Evolutionary conservation across 768 basidiomycete genomes (phyloP).

Genomic region (Mycena rebaudengoi): DNA sequence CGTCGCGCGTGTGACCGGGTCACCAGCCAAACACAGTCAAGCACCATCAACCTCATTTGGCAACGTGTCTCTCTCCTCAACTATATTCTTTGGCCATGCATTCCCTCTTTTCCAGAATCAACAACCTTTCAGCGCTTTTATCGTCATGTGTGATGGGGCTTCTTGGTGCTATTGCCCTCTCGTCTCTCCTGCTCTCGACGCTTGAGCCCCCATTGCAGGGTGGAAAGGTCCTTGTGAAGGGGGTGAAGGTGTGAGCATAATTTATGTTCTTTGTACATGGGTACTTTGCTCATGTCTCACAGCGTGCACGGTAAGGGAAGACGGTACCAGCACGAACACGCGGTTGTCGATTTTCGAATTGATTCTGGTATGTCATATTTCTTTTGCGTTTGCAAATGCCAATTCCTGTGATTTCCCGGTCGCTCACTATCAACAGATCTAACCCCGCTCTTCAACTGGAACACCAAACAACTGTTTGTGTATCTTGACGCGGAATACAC

Average conservation of each 20-base stretch:
- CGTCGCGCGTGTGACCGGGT: too few relatives aligned
- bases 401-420: neutral
- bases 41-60: too few relatives aligned
- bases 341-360: constrained; percentile 84
- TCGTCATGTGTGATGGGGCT: constrained; percentile 80
- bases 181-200: constrained; percentile 68
- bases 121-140: constrained; percentile 76
- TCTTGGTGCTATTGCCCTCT: constrained; percentile 74
- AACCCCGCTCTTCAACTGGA: constrained; percentile 89
- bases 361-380: constrained; percentile 67
- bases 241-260: constrained; percentile 77
- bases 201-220: constrained; percentile 60
- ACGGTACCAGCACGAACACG: constrained; percentile 77
- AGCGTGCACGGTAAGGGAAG: constrained; percentile 60
- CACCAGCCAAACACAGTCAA: neutral
- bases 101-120: constrained; percentile 72
- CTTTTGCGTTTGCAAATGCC: neutral
- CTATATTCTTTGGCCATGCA: constrained; percentile 59
- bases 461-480: constrained; percentile 94
- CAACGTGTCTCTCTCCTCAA: constrained; percentile 6
- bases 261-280: neutral
- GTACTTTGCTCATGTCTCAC: too few relatives aligned
- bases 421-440: constrained; percentile 61
- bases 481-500: constrained; percentile 88
- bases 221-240: constrained; percentile 58